These are phyloP conservation scores for Cordyceps militaris DNA, from an alignment of 2,329 filamentous ascomycete genomes.

Conservation along the genomic window DNA sequence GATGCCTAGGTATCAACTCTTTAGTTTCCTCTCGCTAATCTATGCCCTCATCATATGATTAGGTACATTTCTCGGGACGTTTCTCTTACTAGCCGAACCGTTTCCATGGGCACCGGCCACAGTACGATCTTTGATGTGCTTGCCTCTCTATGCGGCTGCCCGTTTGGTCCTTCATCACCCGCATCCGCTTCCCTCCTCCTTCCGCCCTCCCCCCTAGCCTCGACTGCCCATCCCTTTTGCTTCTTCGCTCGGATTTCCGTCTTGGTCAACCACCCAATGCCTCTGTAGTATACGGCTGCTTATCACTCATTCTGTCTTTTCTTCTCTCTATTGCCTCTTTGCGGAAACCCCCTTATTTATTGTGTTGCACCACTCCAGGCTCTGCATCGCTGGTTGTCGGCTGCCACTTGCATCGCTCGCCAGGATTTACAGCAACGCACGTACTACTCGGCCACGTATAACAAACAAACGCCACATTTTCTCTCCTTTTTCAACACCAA, in stretches of 20 bases:
- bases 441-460: background rate
- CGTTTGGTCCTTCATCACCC: slow-evolving; percentile 5
- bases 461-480: background rate
- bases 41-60: too few species aligned
- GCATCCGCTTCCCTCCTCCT: background rate
- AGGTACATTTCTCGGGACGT: background rate
- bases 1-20: background rate
- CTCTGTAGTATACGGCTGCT: slow-evolving; percentile 6
- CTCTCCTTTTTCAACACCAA: background rate
- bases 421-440: background rate
- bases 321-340: background rate
- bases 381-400: background rate
- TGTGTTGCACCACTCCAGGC: background rate
- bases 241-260: background rate
- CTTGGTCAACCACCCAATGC: background rate
- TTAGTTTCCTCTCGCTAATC: background rate
- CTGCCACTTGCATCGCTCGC: slow-evolving; percentile 1
- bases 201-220: background rate
- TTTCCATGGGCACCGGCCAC: background rate
- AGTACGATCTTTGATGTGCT: background rate
- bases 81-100: background rate
- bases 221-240: background rate
- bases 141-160: background rate
- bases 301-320: background rate
- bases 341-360: background rate